Conservation (phyloP, 2,329 filamentous ascomycete species). For the Stemphylium lycopersici region DNA sequence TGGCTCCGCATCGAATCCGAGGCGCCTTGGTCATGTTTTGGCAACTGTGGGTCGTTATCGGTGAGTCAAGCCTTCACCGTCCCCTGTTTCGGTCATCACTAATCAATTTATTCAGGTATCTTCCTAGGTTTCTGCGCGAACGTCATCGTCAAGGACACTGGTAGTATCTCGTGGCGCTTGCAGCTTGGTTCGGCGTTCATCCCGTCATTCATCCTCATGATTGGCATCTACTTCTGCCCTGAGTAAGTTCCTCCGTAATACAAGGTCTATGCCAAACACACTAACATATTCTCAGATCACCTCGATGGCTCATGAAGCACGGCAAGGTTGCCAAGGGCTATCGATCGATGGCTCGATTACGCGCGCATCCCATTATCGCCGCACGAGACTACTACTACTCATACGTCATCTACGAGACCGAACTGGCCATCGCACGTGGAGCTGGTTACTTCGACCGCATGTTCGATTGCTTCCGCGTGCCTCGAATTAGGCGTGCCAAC, state of each 20-base stretch:
- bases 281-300: constrained; percentile 28
- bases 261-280: neutral
- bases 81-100: constrained; percentile 18
- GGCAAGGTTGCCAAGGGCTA: constrained; percentile 51
- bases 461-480: constrained; percentile 55
- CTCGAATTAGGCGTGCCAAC: constrained; percentile 47
- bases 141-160: constrained; percentile 53
- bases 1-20: constrained; percentile 43
- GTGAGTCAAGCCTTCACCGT: constrained; percentile 15
- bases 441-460: constrained; percentile 52
- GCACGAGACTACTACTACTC: constrained; percentile 49
- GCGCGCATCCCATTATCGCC: constrained; percentile 43
- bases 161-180: constrained; percentile 45
- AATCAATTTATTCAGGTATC: constrained; percentile 37
- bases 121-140: constrained; percentile 57
- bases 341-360: constrained; percentile 54
- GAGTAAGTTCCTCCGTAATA: constrained; percentile 20
- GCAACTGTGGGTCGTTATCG: constrained; percentile 49
- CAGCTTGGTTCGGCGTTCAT: constrained; percentile 49
- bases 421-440: constrained; percentile 41
- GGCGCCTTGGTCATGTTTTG: constrained; percentile 50
- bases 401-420: constrained; percentile 44
- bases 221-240: constrained; percentile 48
- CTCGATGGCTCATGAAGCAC: constrained; percentile 50
- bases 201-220: constrained; percentile 45